Conservation (phyloP, 2,329 filamentous ascomycete genomes). For the Aureobasidium sp. region DNA sequence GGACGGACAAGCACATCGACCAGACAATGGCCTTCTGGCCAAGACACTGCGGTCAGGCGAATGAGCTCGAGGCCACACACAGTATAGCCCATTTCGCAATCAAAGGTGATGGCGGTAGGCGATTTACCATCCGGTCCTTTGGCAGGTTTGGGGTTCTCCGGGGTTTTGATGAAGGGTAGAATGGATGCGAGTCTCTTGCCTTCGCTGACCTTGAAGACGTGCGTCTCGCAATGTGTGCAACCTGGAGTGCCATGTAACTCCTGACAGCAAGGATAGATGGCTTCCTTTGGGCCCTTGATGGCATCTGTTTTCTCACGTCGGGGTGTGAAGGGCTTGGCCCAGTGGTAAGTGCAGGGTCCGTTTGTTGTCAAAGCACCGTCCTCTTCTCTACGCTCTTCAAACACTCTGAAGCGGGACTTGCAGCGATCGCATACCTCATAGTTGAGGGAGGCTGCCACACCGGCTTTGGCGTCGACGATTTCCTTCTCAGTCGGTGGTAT, state of each 20-base stretch:
- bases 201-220: constrained; percentile 82
- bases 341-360: constrained; percentile 74
- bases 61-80: constrained; percentile 81
- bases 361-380: constrained; percentile 70
- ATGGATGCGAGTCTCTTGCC: constrained; percentile 66
- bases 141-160: constrained; percentile 48
- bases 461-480: constrained; percentile 57
- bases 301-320: constrained; percentile 46
- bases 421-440: constrained; percentile 91
- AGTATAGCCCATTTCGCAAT: constrained; percentile 98
- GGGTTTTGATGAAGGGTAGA: constrained; percentile 74
- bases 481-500: constrained; percentile 56
- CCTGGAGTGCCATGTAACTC: constrained; percentile 67
- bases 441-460: constrained; percentile 58
- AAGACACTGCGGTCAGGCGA: constrained; percentile 78
- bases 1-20: constrained; percentile 82
- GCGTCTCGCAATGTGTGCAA: constrained; percentile 61
- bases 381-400: constrained; percentile 69
- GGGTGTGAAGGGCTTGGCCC: constrained; percentile 59
- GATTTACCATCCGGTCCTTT: constrained; percentile 28
- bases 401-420: constrained; percentile 78
- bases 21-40: constrained; percentile 67
- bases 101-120: constrained; percentile 66
- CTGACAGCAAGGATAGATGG: constrained; percentile 71
- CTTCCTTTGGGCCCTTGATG: constrained; percentile 49